Base-by-base conservation (phyloP, 139 green algal species). In the Bryopsis sp. region DNA sequence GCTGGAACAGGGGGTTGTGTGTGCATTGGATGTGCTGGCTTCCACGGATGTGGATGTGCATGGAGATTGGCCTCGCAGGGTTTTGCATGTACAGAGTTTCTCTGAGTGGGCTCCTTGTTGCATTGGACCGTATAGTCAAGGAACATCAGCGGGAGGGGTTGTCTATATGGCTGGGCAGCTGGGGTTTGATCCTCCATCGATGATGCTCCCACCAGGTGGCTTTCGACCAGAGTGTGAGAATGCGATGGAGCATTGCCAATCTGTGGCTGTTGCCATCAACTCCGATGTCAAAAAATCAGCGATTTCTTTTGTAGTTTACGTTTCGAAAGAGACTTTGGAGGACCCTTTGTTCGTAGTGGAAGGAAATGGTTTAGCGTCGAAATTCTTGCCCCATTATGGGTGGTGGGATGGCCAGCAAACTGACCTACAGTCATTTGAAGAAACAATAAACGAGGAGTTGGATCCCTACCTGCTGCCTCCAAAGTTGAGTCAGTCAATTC, bases 101-200 rank as follows among this genome's bases (percentile, higher is more conserved):
- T 96, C 86, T 2, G 34, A 60, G n/a, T 99, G 94, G 94, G 94
- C 94, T 19, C 93, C 94, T 7, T 76, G 74, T 29, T 97, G 93
- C 84, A 98, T 99, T 54, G 94, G 94, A 2, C 94, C 94, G 0
- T 99, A 99, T 89, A 90, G 78, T 80, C 94, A 98, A 57, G 37
- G 31, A 33, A 69, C 62, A 15, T 69, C 62, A 69, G 6, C 29
- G 34, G 28, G 47, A 1, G 62, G 73, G 0, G 63, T 90, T 29
- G 33, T 79, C 1, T 58, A 68, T 31, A 76, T 88, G 39, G 82
- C 85, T 2, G 85, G 85, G 6, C 77, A 85, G 71, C 80, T 91
- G 31, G 70, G 71, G 3, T 54, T 78, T 36, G 72, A 71, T 24
- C 72, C 72, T 46, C 24, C 65, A 33, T 39, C 22, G 36, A 73